Evolutionary conservation across 768 basidiomycete species (phyloP).

Genomic region (Botryobasidium botryosum): DNA sequence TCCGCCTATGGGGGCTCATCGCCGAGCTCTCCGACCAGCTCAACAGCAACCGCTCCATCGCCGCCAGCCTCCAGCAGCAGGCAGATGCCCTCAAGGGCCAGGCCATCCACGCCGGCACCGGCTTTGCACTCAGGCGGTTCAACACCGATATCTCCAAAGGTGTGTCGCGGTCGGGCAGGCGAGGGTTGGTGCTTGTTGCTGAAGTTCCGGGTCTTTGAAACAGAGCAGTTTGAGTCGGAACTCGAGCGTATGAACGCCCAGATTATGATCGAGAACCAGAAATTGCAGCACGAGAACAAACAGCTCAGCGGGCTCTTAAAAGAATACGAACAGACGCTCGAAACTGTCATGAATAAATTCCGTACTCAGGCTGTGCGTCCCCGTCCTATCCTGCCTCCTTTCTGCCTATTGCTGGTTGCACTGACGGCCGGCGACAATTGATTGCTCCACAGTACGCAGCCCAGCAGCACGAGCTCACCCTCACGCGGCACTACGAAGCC

Average conservation of each 20-base stretch:
- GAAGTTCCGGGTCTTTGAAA: neutral
- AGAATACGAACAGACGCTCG: constrained; percentile 89
- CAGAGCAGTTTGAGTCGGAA: constrained; percentile 87
- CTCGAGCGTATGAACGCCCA: constrained; percentile 80
- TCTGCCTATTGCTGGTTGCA: neutral
- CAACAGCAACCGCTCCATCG: constrained; percentile 61
- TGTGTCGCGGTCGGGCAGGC: constrained; percentile 18
- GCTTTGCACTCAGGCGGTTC: constrained; percentile 65
- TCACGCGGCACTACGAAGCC: constrained; percentile 80
- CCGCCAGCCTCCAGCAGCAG: constrained; percentile 48
- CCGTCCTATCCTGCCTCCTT: neutral
- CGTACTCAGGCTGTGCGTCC: constrained; percentile 68
- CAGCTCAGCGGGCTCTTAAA: constrained; percentile 76
- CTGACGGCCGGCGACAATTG: neutral
- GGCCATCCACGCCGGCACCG: constrained; percentile 50
- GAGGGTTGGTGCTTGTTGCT: constrained; percentile 5
- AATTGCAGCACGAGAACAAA: constrained; percentile 84
- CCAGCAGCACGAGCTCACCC: constrained; percentile 71
- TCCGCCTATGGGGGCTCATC: constrained; percentile 63
- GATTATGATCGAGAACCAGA: constrained; percentile 86
- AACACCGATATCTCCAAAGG: constrained; percentile 81
- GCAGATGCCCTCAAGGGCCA: constrained; percentile 45
- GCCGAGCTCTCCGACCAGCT: constrained; percentile 74
- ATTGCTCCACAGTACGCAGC: constrained; percentile 53
- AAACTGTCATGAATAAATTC: constrained; percentile 94